These are phyloP conservation scores for Cyberlindnera samutprakarnensis DNA, from an alignment of 805 yeast species.

Conservation along the genomic window DNA sequence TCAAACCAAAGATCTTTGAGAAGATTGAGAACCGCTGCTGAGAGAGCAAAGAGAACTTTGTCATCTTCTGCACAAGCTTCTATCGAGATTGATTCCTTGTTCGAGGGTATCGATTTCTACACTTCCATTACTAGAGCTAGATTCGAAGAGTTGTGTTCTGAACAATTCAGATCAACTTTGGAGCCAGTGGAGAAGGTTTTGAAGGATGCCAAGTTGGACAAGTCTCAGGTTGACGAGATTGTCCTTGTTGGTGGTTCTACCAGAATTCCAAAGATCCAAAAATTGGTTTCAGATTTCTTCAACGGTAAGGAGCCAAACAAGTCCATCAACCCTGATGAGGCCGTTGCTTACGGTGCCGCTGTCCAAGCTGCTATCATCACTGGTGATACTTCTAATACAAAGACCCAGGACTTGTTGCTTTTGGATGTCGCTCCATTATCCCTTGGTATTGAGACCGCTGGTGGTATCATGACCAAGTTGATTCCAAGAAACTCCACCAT, in stretches of 20 bases:
- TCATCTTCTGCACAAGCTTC: slow-evolving; percentile 97
- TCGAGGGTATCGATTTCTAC: slow-evolving; percentile 96
- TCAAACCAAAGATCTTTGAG: slow-evolving; percentile 94
- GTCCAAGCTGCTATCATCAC: slow-evolving; percentile 97
- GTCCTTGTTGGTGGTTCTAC: slow-evolving; percentile 98
- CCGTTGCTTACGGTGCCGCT: slow-evolving; percentile 99
- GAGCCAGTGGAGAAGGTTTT: slow-evolving; percentile 97
- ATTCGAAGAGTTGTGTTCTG: slow-evolving; percentile 97
- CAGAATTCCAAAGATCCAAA: slow-evolving; percentile 98
- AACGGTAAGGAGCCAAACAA: slow-evolving; percentile 98
- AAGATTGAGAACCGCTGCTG: slow-evolving; percentile 98
- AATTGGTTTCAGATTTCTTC: slow-evolving; percentile 94
- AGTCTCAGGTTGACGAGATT: slow-evolving; percentile 87
- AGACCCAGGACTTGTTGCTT: slow-evolving; percentile 94
- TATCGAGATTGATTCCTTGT: slow-evolving; percentile 91
- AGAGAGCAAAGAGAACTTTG: slow-evolving; percentile 98
- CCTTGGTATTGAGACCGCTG: slow-evolving; percentile 98
- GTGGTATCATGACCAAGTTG: slow-evolving; percentile 99
- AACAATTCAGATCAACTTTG: slow-evolving; percentile 87
- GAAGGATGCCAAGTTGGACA: slow-evolving; percentile 88
- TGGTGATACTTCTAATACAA: slow-evolving; percentile 87
- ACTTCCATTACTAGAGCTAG: slow-evolving; percentile 97
- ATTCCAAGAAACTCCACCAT: slow-evolving; percentile 98
- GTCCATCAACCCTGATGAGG: slow-evolving; percentile 98
- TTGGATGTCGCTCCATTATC: slow-evolving; percentile 99